Base-by-base conservation (phyloP, 345 rosid genomes). In the Acer saccharum region DNA sequence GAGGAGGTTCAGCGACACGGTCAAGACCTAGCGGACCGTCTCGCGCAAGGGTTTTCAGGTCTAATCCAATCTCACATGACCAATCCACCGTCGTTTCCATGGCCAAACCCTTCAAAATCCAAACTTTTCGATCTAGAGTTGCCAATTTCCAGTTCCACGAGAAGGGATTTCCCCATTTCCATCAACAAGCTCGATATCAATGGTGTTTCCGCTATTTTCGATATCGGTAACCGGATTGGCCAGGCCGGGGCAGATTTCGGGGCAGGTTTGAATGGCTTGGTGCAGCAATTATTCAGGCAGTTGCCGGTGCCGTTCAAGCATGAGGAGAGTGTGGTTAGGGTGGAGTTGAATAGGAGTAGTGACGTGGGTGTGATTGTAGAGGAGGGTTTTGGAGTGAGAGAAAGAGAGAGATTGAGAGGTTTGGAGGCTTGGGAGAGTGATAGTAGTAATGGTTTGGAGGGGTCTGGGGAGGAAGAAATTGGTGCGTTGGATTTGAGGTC, bases 1-100 rank as follows among this genome's bases (percentile, higher is more conserved):
- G 98, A 95, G 83, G 97, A 90, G 88, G 97, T 95, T 65, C 98
- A 92, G 75, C 83, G 98, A 72, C 98, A 95, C 32, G 98, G 98
- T 12, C 97, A 84, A 82, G 98, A 93, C 88, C 80, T 95, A 7
- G 98, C 98, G 29, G 98, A 92, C 79, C 73, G 97, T 75, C 85
- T 95, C 13, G 90, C 98, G 13, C 98, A 95, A 76, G 97, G 98
- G 1, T 92, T 95, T 77, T 86, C 93, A 0, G 98, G 98, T 60
- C 81, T 95, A 55, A 90, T 93, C 76, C 97, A 91, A 41, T 87
- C 90, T 18, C 93, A 88, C 67, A 90, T 93, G 69, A 27, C 69
- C 67, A 84, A 74, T 67, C 96, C 98, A 46, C 94, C 92, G 16
- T 81, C 90, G 2, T 90, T 91, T 80, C 77, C 88, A 3, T 95